Evolutionary conservation across 345 rosid species (phyloP).

Genomic region (Barbarea vulgaris): DNA sequence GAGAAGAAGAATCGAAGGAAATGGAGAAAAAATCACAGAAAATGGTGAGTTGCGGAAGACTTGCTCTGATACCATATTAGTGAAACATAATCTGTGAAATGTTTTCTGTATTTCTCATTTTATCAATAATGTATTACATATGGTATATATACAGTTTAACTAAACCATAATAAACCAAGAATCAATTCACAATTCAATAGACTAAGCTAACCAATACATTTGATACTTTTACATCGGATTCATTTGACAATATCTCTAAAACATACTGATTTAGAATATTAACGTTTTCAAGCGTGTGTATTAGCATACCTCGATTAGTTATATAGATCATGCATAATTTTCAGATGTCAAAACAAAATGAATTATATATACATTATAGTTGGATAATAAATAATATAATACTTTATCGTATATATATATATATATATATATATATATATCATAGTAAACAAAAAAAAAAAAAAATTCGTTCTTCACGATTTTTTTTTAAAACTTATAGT

Average conservation of each 20-base stretch:
- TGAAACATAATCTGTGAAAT: no score
- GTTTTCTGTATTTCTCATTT: no score
- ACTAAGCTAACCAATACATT: no score
- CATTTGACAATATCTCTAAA: constrained; percentile 23
- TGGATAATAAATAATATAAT: neutral
- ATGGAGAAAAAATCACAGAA: no score
- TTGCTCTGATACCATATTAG: no score
- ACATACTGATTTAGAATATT: constrained; percentile 15
- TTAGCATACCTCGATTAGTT: neutral
- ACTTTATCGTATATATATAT: neutral
- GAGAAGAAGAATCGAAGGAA: no score
- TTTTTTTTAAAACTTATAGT: neutral
- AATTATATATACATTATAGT: neutral
- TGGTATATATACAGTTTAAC: no score
- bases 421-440: no score
- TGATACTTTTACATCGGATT: constrained; percentile 22
- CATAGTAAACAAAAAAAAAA: neutral
- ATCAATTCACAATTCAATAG: no score
- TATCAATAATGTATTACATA: no score
- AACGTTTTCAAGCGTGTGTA: constrained; percentile 1
- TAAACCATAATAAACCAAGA: no score
- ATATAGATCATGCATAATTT: neutral
- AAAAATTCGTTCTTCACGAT: neutral
- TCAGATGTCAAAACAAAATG: neutral
- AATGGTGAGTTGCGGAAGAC: no score